Evolutionary conservation across 2,329 filamentous ascomycete genomes (phyloP).

Genomic region (Diaporthe ampelina): DNA sequence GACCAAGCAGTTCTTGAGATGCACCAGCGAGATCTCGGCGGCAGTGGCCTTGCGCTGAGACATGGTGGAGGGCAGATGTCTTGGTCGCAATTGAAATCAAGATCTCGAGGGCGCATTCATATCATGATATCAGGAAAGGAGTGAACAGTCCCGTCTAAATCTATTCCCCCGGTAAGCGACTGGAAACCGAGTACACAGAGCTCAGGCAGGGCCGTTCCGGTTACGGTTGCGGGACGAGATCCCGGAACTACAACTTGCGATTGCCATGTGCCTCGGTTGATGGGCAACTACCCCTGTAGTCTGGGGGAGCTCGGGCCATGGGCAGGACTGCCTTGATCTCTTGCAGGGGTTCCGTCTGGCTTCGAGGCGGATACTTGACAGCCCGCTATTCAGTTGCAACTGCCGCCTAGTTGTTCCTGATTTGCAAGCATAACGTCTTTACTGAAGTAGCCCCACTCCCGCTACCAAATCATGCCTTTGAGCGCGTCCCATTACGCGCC

Average conservation of each 20-base stretch:
- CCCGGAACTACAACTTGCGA: slow-evolving; percentile 15
- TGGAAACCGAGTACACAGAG: neutral
- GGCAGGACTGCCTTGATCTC: neutral
- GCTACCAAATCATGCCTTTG: neutral
- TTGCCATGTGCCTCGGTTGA: slow-evolving; percentile 29
- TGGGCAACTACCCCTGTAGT: neutral
- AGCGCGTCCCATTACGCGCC: slow-evolving; percentile 24
- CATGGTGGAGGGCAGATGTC: slow-evolving; percentile 46
- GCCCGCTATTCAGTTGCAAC: neutral
- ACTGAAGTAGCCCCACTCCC: neutral
- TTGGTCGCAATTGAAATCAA: neutral
- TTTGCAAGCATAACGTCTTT: neutral
- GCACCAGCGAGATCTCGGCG: slow-evolving; percentile 87
- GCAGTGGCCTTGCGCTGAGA: slow-evolving; percentile 66
- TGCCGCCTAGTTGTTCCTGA: fast-evolving
- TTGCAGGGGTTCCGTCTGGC: neutral
- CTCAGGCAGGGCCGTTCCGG: slow-evolving; percentile 18
- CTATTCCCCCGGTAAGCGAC: neutral
- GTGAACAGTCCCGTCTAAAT: neutral
- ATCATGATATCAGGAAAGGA: neutral
- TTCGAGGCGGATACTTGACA: neutral
- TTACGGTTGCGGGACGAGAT: slow-evolving; percentile 29
- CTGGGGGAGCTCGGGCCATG: slow-evolving; percentile 8
- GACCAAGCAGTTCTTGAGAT: slow-evolving; percentile 94
- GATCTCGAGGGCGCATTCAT: neutral